Evolutionary conservation across 805 yeast species (phyloP).

Genomic region (Ogataea paraovalis): DNA sequence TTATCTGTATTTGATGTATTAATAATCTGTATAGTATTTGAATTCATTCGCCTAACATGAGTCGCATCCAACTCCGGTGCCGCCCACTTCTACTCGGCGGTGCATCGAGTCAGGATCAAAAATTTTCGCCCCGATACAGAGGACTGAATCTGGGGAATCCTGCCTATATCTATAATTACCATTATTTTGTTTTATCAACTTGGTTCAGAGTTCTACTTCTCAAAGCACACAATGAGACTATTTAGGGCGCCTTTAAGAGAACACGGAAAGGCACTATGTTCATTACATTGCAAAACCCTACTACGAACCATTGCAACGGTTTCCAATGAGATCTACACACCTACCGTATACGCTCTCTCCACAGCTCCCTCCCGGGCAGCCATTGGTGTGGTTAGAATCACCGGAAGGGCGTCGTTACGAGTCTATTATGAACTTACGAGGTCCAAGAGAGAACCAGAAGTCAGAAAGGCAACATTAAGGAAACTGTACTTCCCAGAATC

Average conservation of each 20-base stretch:
- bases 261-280: too few relatives aligned
- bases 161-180: not conserved
- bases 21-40: not conserved
- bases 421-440: constrained; percentile 47
- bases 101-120: not conserved
- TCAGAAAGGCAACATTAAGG: constrained; percentile 55
- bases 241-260: too few relatives aligned
- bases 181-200: too few relatives aligned
- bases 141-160: not conserved
- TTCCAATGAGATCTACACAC: constrained; percentile 20
- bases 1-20: not conserved
- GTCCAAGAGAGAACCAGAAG: constrained; percentile 35
- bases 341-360: constrained; percentile 89
- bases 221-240: too few relatives aligned
- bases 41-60: too few relatives aligned
- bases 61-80: too few relatives aligned
- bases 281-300: not conserved
- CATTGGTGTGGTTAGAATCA: constrained; percentile 76
- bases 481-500: constrained; percentile 45
- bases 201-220: too few relatives aligned
- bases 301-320: not conserved
- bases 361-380: constrained; percentile 82
- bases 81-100: too few relatives aligned
- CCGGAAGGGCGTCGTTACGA: constrained; percentile 60
- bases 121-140: not conserved